Percentiles rank a stretch among this genome's conserved stretches.
phyloP scores from a whole-genome alignment of 305 asterid species.

The Solanum aculeatissimum region DNA sequence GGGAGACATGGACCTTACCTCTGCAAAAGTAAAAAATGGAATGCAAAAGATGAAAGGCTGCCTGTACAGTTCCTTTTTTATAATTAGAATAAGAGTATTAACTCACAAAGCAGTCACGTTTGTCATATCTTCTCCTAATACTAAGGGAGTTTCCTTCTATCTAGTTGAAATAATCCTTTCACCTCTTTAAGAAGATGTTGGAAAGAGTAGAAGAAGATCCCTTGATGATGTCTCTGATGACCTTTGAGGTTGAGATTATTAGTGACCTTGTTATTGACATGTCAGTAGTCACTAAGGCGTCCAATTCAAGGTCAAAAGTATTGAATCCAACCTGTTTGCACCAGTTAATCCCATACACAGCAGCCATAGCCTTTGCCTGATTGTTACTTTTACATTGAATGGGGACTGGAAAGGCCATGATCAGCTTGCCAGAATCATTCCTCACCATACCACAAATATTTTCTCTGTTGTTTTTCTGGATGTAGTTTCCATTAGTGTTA shows the following conservation, averaged over 20 bases:
- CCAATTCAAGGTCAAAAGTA: neutral
- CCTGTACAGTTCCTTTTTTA: neutral
- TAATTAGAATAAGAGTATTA: neutral
- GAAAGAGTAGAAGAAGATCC: neutral
- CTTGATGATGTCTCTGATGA: neutral
- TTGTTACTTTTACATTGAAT: neutral
- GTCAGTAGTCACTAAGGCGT: neutral
- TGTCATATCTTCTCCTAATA: neutral
- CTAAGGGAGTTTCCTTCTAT: neutral
- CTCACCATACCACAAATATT: neutral
- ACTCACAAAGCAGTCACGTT: neutral
- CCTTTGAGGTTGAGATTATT: neutral
- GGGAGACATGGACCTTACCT: neutral
- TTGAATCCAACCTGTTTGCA: neutral
- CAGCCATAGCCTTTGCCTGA: neutral
- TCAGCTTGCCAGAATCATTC: neutral
- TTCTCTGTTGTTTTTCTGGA: neutral
- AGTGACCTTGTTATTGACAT: neutral
- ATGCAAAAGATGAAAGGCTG: neutral
- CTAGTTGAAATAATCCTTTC: neutral
- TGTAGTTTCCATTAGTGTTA: neutral
- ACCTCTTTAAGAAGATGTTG: neutral
- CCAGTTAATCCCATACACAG: neutral
- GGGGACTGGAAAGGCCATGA: neutral
- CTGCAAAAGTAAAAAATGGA: neutral